A percentile compares a stretch with the other conserved stretches of the same genome.
These are phyloP conservation scores for Dryadomyces quercivorus DNA, from an alignment of 2,329 filamentous ascomycete species.

Conservation along the genomic window DNA sequence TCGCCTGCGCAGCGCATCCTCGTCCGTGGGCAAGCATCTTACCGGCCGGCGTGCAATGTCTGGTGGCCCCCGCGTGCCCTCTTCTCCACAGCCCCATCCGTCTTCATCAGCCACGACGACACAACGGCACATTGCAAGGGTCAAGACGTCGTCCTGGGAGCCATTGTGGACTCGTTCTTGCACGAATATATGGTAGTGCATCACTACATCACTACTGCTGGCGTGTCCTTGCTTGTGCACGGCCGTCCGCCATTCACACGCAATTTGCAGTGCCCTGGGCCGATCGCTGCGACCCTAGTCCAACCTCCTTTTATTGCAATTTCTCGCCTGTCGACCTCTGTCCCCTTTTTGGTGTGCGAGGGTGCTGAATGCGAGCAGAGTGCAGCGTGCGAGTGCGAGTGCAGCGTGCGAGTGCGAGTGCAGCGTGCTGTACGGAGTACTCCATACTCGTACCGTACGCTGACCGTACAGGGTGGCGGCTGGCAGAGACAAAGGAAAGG, in stretches of 20 bases:
- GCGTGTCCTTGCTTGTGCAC: not conserved
- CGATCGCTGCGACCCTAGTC: slow-evolving; percentile 7
- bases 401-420: no score
- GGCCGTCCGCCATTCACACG: not conserved
- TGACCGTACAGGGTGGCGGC: not conserved
- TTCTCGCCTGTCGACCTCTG: slow-evolving; percentile 6
- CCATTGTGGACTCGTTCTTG: no score
- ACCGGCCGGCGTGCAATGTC: not conserved
- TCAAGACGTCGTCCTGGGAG: no score
- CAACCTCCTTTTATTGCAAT: slow-evolving; percentile 12
- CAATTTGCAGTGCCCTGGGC: not conserved
- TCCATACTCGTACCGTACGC: not conserved
- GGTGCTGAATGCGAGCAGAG: not conserved
- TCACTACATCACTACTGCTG: no score
- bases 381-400: no score
- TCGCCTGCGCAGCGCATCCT: no score
- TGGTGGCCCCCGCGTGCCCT: no score
- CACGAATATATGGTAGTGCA: no score
- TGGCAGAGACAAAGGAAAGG: no score
- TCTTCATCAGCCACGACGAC: no score
- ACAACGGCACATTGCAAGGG: no score
- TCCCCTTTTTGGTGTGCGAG: slow-evolving; percentile 1
- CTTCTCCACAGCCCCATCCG: no score
- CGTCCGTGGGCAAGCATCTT: not conserved
- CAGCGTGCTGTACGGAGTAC: not conserved